Base-by-base conservation (phyloP, 805 yeast species). In the Tetrapisispora phaffii region DNA sequence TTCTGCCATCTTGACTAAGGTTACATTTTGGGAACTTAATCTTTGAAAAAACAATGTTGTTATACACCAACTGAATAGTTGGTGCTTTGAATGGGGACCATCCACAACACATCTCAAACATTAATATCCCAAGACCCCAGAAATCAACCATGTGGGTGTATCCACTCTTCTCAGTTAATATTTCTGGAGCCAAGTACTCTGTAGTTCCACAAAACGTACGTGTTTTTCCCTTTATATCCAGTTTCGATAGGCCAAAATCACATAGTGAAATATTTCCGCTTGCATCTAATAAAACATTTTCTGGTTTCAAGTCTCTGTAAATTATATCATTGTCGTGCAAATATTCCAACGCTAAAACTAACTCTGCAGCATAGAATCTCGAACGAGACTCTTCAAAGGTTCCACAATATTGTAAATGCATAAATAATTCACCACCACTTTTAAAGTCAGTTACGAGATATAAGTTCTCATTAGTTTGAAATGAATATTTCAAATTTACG, bases 41-140 rank as follows among this genome's bases (percentile, higher is more conserved):
- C 65, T 90, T 93, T 49, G 98, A 98, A 67, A 87, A 93, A 3
- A 97, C 97, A 69, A 93, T 93, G 68, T 93, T 93, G 69, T 90
- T 90, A 70, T 93, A 93, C 97, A 93, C 93, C 66, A 90, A 96
- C 69, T 93, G 97, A 42, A 95, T 87, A 63, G 87, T 89, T 50
- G 89, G 96, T 23, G 97, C 97, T 59, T 86, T 90, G 65, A 93
- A 93, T 44, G 98, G 98, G 5, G 96, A 85, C 98, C 97, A 93
- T 39, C 98, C 98, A 69, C 97, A 93, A 66, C 97, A 89, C 98
- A 93, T 93, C 68, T 93, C 98, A 66, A 93, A 93, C 40, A 93
- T 88, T 47, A 93, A 71, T 22, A 93, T 97, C 47, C 98, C 98
- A 46, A 93, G 70, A 3, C 97, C 88, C 98, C 98, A 93, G 58